Percentiles rank a stretch among this genome's conserved stretches.
Conservation (phyloP, 805 yeast species). For the Metschnikowia santaceciliae region DNA sequence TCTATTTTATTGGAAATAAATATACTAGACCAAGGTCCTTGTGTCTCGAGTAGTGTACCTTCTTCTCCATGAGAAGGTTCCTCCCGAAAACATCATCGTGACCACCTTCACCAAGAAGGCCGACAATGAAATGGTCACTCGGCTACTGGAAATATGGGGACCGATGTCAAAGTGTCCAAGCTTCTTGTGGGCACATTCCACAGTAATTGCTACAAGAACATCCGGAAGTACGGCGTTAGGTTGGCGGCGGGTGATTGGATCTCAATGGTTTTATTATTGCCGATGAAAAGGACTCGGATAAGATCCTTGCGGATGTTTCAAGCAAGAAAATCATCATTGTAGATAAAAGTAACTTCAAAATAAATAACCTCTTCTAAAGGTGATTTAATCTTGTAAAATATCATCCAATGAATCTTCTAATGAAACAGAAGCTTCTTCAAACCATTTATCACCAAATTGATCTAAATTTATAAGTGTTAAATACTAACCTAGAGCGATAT, state of each 20-base stretch:
- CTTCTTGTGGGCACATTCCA: slow-evolving; percentile 88
- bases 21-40: slow-evolving; percentile 47
- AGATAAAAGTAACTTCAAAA: too few relatives aligned
- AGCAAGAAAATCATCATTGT: slow-evolving; percentile 15
- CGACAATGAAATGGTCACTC: slow-evolving; percentile 74
- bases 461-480: too few relatives aligned
- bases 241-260: slow-evolving; percentile 32
- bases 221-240: slow-evolving; percentile 49
- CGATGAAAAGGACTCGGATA: slow-evolving; percentile 57
- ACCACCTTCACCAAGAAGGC: slow-evolving; percentile 95
- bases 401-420: too few relatives aligned
- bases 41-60: slow-evolving; percentile 75
- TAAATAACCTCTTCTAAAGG: too few relatives aligned
- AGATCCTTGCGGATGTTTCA: slow-evolving; percentile 42
- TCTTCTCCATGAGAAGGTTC: slow-evolving; percentile 45
- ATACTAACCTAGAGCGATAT: too few relatives aligned
- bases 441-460: too few relatives aligned
- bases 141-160: slow-evolving; percentile 42
- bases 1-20: too few relatives aligned
- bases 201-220: slow-evolving; percentile 63
- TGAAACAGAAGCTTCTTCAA: too few relatives aligned
- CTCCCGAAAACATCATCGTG: slow-evolving; percentile 66
- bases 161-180: slow-evolving; percentile 36
- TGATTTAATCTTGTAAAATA: too few relatives aligned
- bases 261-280: slow-evolving; percentile 49